A percentile compares a stretch with the other conserved stretches of the same genome.
phyloP scores from a whole-genome alignment of 768 basidiomycete genomes.

The Boletus reticuloceps region DNA sequence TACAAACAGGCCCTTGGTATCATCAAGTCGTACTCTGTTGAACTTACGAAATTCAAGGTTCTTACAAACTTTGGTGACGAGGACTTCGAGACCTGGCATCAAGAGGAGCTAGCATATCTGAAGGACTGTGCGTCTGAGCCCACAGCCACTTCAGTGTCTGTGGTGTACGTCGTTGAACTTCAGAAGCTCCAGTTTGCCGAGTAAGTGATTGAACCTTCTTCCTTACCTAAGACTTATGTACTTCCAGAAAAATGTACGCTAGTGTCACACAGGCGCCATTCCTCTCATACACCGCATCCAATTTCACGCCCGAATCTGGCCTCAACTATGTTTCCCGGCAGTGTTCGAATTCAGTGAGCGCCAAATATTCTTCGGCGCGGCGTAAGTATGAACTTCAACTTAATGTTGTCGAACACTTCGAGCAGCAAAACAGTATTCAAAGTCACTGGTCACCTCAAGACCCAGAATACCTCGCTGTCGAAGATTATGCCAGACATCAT shows the following conservation, averaged over 20 bases:
- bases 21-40: neutral
- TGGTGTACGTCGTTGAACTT: neutral
- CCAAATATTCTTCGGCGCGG: neutral
- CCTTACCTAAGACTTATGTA: too few species aligned
- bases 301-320: neutral
- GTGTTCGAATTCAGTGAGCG: neutral
- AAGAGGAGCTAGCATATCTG: neutral
- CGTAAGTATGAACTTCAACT: neutral
- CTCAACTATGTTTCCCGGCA: neutral
- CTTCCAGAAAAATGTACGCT: neutral
- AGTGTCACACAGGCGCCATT: neutral
- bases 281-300: neutral
- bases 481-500: neutral
- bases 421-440: neutral
- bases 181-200: neutral
- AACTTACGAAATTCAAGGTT: neutral
- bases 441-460: neutral
- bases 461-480: neutral
- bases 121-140: neutral
- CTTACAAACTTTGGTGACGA: neutral
- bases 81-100: neutral
- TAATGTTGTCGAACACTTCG: neutral
- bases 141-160: neutral
- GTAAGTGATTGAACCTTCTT: neutral
- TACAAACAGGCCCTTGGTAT: neutral